A percentile compares a stretch with the other conserved stretches of the same genome.
Conservation (phyloP, 2,329 filamentous ascomycete species). For the Beauveria scarabaeidicola region DNA sequence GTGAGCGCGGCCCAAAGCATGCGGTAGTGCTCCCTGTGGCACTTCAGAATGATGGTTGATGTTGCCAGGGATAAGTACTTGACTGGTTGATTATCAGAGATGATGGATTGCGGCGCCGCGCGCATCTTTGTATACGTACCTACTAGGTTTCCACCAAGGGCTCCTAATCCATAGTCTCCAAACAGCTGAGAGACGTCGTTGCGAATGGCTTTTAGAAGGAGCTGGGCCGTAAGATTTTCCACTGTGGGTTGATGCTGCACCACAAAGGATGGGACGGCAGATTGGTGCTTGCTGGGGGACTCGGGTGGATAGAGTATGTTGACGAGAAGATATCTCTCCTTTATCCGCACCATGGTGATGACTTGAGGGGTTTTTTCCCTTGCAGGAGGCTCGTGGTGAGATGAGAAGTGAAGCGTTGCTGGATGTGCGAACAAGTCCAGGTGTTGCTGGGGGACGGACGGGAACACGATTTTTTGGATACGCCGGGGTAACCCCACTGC, state of each 20-base stretch:
- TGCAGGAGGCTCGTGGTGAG: too few relatives aligned
- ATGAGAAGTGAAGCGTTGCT: too few relatives aligned
- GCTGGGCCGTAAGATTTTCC: slow-evolving; percentile 56
- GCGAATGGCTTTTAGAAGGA: slow-evolving; percentile 61
- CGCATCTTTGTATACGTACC: slow-evolving; percentile 36
- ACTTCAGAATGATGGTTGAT: slow-evolving; percentile 84
- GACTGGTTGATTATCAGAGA: slow-evolving; percentile 41
- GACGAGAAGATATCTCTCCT: slow-evolving; percentile 91
- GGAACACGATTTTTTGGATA: too few relatives aligned
- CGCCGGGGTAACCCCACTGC: too few relatives aligned
- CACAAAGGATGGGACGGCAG: slow-evolving; percentile 50
- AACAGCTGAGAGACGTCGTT: slow-evolving; percentile 64
- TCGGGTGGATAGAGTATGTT: slow-evolving; percentile 79
- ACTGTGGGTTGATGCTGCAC: slow-evolving; percentile 73
- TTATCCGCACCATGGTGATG: slow-evolving; percentile 77
- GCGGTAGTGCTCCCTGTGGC: slow-evolving; percentile 72
- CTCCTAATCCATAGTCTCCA: slow-evolving; percentile 81
- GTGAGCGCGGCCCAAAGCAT: slow-evolving; percentile 86
- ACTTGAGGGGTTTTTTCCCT: too few relatives aligned
- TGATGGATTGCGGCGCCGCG: background rate
- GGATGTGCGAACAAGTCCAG: too few relatives aligned
- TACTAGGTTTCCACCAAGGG: slow-evolving; percentile 58
- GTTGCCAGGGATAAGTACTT: slow-evolving; percentile 92
- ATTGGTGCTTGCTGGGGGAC: slow-evolving; percentile 23
- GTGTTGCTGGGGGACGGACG: too few relatives aligned